Evolutionary conservation across 495 filamentous ascomycete species (phyloP).

Genomic region (Aspergillus saccharolyticus): DNA sequence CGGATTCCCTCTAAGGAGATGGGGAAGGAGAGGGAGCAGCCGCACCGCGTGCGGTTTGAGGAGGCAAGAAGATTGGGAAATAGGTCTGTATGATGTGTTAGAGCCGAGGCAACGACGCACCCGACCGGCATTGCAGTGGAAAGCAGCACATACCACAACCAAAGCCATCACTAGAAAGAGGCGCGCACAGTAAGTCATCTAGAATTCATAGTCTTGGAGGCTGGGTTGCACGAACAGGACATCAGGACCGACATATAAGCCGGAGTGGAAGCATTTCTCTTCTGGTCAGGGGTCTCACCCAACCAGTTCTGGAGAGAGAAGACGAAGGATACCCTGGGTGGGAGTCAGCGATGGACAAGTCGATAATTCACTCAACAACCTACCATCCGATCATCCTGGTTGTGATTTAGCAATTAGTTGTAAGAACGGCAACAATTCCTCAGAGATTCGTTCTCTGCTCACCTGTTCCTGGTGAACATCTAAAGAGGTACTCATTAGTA

Average conservation of each 20-base stretch:
- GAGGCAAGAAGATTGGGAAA: conserved; percentile 77
- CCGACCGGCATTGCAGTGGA: neutral
- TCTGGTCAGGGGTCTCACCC: conserved; percentile 72
- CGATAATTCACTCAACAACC: conserved; percentile 13
- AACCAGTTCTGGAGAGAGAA: conserved; percentile 84
- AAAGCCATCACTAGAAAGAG: conserved; percentile 65
- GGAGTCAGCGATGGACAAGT: conserved; percentile 1
- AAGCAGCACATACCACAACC: conserved; percentile 50
- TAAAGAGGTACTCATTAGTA: conserved; percentile 28
- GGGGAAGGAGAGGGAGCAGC: conserved; percentile 42
- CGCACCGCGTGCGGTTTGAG: conserved; percentile 33
- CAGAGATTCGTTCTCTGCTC: conserved; percentile 24
- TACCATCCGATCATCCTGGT: conserved; percentile 75
- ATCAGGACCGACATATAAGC: conserved; percentile 80
- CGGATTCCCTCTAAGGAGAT: conserved; percentile 22
- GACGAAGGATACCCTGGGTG: conserved; percentile 69
- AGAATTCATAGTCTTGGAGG: neutral
- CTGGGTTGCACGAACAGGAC: conserved; percentile 57
- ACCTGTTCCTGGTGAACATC: conserved; percentile 90
- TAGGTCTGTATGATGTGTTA: conserved; percentile 54
- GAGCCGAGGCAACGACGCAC: neutral
- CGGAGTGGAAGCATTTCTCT: conserved; percentile 63
- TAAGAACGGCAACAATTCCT: neutral
- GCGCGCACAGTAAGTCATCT: conserved; percentile 15
- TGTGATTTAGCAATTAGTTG: conserved; percentile 10